Evolutionary conservation across 2,329 filamentous ascomycete genomes (phyloP).

Genomic region (Aotearoamyces nothofagi): DNA sequence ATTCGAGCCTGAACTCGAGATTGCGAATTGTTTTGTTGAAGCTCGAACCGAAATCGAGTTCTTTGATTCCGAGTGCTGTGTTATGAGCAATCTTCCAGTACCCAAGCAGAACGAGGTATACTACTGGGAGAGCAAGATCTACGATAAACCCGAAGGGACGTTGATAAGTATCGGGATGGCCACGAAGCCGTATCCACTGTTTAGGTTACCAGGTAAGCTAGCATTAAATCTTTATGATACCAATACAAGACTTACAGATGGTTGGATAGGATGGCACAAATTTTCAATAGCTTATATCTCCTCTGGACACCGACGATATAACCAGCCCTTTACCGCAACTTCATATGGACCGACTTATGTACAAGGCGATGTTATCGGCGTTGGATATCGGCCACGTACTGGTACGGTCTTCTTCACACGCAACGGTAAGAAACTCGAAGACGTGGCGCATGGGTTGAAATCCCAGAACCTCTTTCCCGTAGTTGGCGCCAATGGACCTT

Average conservation of each 20-base stretch:
- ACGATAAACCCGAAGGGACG: constrained; percentile 86
- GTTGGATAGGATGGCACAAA: constrained; percentile 64
- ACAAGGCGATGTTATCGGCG: constrained; percentile 90
- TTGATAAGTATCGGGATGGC: constrained; percentile 84
- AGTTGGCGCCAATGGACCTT: constrained; percentile 88
- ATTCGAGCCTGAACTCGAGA: constrained; percentile 97
- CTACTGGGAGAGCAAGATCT: constrained; percentile 98
- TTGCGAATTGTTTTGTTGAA: constrained; percentile 97
- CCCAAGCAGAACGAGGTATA: constrained; percentile 99
- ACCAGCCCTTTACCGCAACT: constrained; percentile 75
- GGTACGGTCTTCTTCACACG: constrained; percentile 96
- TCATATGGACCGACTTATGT: constrained; percentile 72
- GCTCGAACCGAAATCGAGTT: constrained; percentile 95
- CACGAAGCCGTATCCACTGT: constrained; percentile 93
- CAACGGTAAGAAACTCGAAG: constrained; percentile 93
- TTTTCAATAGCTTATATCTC: constrained; percentile 86
- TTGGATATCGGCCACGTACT: constrained; percentile 86
- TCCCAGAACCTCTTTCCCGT: constrained; percentile 95
- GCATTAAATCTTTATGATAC: too few species aligned
- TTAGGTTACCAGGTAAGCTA: constrained; percentile 72
- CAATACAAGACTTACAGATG: constrained; percentile 7
- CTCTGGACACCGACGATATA: constrained; percentile 71
- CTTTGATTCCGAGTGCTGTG: constrained; percentile 94
- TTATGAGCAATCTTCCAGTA: constrained; percentile 78
- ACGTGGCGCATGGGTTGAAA: constrained; percentile 85